A percentile compares a stretch with the other conserved stretches of the same genome.
phyloP scores from a whole-genome alignment of 1,284 basidiomycete genomes.

The Fomitopsis schrenkii region DNA sequence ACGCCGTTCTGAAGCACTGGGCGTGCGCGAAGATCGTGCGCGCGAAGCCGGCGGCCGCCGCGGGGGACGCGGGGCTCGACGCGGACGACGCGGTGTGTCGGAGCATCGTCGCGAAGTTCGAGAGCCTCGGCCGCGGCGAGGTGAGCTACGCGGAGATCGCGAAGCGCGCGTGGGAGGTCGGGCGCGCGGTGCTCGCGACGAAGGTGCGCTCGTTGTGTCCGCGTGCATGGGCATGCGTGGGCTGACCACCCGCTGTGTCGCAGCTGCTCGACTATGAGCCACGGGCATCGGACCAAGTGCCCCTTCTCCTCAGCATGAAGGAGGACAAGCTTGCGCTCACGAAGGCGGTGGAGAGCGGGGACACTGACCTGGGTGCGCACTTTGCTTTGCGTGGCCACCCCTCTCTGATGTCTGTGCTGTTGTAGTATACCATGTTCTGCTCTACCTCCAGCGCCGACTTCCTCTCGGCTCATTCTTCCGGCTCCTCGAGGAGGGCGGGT shows the following conservation, averaged over 20 bases:
- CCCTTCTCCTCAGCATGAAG: slow-evolving; percentile 90
- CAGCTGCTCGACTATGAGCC: slow-evolving; percentile 92
- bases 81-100: slow-evolving; percentile 79
- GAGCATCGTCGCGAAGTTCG: slow-evolving; percentile 86
- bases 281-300: slow-evolving; percentile 90
- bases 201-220: slow-evolving; percentile 45
- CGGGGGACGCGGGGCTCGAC: slow-evolving; percentile 48
- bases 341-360: slow-evolving; percentile 93
- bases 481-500: slow-evolving; percentile 86
- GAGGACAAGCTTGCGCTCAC: slow-evolving; percentile 86
- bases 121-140: slow-evolving; percentile 60
- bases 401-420: not conserved
- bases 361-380: slow-evolving; percentile 84
- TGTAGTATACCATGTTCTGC: slow-evolving; percentile 85
- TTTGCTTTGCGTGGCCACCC: not conserved
- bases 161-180: slow-evolving; percentile 89
- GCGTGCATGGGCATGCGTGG: slow-evolving; percentile 6
- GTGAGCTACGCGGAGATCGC: slow-evolving; percentile 97
- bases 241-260: not conserved
- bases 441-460: slow-evolving; percentile 80
- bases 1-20: slow-evolving; percentile 93
- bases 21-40: slow-evolving; percentile 87
- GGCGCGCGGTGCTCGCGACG: slow-evolving; percentile 82
- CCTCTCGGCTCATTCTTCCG: slow-evolving; percentile 93
- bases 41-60: slow-evolving; percentile 55